A percentile compares a stretch with the other conserved stretches of the same genome.
Conservation (phyloP, 2,329 filamentous ascomycete species). For the Tolypocladium ovalisporum region DNA sequence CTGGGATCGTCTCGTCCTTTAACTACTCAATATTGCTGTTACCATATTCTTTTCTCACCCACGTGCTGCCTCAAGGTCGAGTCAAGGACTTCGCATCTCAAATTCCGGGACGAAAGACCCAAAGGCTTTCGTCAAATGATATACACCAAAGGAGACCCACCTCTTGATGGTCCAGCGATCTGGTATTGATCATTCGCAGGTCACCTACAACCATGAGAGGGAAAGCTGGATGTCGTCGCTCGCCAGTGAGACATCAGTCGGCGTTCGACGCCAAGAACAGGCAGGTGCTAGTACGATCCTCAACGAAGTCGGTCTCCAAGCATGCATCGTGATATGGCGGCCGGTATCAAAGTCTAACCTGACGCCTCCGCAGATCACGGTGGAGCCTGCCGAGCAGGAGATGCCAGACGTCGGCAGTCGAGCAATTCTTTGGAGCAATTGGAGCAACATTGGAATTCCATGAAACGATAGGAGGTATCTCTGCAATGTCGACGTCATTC, state of each 20-base stretch:
- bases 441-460: neutral
- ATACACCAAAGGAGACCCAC: neutral
- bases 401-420: neutral
- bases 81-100: neutral
- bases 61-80: neutral
- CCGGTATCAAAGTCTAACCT: neutral
- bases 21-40: neutral
- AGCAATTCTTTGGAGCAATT: neutral
- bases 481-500: neutral
- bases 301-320: neutral
- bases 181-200: no score
- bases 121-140: neutral
- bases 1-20: neutral
- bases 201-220: no score
- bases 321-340: no score
- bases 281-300: neutral
- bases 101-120: neutral
- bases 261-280: no score
- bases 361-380: neutral
- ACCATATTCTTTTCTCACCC: neutral
- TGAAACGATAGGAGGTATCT: neutral
- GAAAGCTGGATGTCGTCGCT: no score
- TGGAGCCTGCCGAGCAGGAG: neutral
- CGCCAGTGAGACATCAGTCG: no score
- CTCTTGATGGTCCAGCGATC: no score